These are phyloP conservation scores for Calvatia gigantea DNA, from an alignment of 768 basidiomycete species.

Conservation along the genomic window DNA sequence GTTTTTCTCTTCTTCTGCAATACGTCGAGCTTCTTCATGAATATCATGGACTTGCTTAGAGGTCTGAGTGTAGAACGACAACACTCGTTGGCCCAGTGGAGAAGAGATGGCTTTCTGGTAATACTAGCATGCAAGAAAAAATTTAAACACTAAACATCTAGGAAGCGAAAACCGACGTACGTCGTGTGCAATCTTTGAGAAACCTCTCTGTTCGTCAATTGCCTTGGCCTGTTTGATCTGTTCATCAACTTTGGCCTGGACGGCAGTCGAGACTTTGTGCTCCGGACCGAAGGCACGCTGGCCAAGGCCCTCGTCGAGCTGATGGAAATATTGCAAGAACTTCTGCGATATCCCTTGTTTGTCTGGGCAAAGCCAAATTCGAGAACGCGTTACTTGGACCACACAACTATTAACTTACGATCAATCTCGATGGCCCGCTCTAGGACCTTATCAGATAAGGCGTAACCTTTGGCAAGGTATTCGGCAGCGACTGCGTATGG, in stretches of 20 bases:
- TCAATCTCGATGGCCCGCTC: constrained; percentile 81
- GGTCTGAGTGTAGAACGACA: constrained; percentile 81
- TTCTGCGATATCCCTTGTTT: constrained; percentile 86
- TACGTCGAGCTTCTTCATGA: constrained; percentile 88
- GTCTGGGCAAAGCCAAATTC: constrained; percentile 32
- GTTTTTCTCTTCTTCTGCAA: constrained; percentile 60
- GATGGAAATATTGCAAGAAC: constrained; percentile 78
- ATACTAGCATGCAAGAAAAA: constrained; percentile 45
- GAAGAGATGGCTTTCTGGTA: constrained; percentile 76
- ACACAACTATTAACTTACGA: constrained; percentile 29
- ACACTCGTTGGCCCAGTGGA: constrained; percentile 72
- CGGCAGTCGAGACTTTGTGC: constrained; percentile 73
- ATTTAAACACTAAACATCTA: not conserved
- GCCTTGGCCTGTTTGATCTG: constrained; percentile 68
- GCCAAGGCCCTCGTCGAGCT: constrained; percentile 70
- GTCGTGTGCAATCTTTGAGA: constrained; percentile 64
- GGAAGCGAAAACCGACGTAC: constrained; percentile 32
- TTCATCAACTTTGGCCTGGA: constrained; percentile 58
- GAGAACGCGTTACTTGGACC: not conserved
- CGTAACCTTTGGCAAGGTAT: constrained; percentile 89
- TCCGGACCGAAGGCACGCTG: constrained; percentile 72
- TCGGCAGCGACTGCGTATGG: constrained; percentile 74
- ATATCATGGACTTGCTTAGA: constrained; percentile 89
- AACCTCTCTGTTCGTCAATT: constrained; percentile 81
- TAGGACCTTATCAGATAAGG: constrained; percentile 73